Base-by-base conservation (phyloP, 2,329 filamentous ascomycete genomes). In the Cladophialophora exuberans region DNA sequence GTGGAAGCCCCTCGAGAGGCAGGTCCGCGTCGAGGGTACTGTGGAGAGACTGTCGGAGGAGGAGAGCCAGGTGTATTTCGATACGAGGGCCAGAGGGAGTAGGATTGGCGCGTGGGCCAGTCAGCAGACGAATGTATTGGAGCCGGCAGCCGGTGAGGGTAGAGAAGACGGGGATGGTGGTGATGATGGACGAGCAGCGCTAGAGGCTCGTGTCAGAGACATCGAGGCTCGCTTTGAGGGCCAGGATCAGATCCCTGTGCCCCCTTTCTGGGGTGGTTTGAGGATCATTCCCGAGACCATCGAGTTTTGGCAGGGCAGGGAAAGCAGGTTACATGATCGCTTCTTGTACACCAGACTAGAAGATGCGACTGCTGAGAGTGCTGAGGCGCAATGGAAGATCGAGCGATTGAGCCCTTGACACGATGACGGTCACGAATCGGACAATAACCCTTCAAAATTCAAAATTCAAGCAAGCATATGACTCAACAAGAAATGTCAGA, bases 271-370 rank as follows among this genome's bases (percentile, higher is more conserved):
- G 94, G 94, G 94, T 25, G 94, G 94, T 0, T 70, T 97, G 70
- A 84, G 93, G 64, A 82, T 99, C 57, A 80, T 92, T 61, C 93
- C 94, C 0, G 88, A 91, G 67, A 83, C 84, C 65, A 81, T 99
- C 44, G 94, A 99, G 80, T 99, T 99, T 71, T 99, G 94, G 83
- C 92, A 97, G 78, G 94, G 94, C 2, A 83, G 94, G 65, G 83
- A 90, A 69, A 96, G 87, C 74, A 81, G 94, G 56, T 75, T 99
- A 72, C 94, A 99, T 74, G 94, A 99, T 78, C 87, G 94, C 20
- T 97, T 99, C 70, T 82, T 86, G 59, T 97, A 97, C 74, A 83
- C 84, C 52, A 85, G 82, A 69, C 79, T 83, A 45, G 77, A 76
- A 48, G 72, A 64, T 9, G 71, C 64, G 15, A 30, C 47, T 25